These are phyloP conservation scores for Colletotrichum spaethianum DNA, from an alignment of 2,329 filamentous ascomycete genomes.

Conservation along the genomic window DNA sequence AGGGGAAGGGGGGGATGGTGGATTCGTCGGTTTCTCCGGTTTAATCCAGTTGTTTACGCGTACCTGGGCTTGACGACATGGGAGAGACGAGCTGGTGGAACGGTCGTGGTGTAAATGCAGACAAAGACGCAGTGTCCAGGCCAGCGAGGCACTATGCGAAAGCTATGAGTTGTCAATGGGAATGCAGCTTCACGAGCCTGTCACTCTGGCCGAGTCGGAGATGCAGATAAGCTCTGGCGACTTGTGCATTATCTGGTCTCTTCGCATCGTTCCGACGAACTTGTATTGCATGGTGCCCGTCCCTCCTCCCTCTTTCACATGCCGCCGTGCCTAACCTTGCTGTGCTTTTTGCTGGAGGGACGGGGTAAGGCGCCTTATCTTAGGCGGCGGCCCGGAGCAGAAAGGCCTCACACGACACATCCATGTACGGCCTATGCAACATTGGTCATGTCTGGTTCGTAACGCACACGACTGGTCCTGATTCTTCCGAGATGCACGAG, in stretches of 20 bases:
- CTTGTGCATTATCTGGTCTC: constrained; percentile 21
- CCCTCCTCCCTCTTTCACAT: constrained; percentile 36
- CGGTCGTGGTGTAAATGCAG: neutral
- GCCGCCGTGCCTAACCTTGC: neutral
- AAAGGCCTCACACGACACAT: neutral
- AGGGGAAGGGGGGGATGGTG: neutral
- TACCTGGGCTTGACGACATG: neutral
- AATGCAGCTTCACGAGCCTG: neutral
- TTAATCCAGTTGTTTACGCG: neutral
- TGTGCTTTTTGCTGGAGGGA: neutral
- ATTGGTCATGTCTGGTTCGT: neutral
- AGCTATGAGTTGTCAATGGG: neutral
- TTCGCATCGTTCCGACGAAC: constrained; percentile 10
- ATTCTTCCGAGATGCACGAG: neutral
- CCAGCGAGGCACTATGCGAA: neutral
- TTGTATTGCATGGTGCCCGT: neutral
- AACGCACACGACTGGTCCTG: neutral
- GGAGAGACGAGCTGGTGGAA: neutral
- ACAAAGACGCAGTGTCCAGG: neutral
- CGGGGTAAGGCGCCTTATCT: neutral
- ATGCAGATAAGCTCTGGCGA: constrained; percentile 18
- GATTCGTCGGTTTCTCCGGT: neutral
- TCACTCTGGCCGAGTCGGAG: constrained; percentile 1
- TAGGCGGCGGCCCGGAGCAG: neutral
- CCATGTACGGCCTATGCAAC: neutral